Evolutionary conservation across 2,329 filamentous ascomycete genomes (phyloP).

Genomic region (Escovopsis sp.): DNA sequence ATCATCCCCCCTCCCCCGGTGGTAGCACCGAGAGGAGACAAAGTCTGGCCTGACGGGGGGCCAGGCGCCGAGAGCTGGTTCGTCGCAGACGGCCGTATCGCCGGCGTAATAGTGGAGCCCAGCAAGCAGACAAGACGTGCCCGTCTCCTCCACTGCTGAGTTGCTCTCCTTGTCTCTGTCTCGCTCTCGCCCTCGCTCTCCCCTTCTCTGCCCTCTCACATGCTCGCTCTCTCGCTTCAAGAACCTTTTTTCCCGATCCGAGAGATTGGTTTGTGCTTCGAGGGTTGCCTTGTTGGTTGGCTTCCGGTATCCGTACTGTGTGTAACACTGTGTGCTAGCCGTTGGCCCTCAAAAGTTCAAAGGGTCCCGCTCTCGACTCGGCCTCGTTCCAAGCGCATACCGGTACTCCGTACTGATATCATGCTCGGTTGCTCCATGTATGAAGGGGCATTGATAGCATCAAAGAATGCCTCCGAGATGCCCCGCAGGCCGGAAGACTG

Average conservation of each 20-base stretch:
- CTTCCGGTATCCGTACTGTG: slow-evolving; percentile 2
- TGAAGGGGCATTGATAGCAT: slow-evolving; percentile 5
- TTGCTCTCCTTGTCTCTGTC: too few species aligned
- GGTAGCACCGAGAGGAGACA: too few species aligned
- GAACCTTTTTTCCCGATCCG: not conserved
- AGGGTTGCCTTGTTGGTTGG: too few species aligned
- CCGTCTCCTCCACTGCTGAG: not conserved
- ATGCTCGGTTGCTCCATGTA: slow-evolving; percentile 4
- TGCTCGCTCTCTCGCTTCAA: too few species aligned
- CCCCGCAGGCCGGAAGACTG: too few species aligned
- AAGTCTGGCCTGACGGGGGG: slow-evolving; percentile 7
- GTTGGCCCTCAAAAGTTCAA: not conserved
- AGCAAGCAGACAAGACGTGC: slow-evolving; percentile 7
- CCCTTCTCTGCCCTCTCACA: not conserved
- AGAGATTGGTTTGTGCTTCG: not conserved
- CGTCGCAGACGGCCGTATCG: slow-evolving; percentile 36
- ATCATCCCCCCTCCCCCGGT: too few species aligned
- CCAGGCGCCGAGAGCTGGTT: slow-evolving; percentile 18
- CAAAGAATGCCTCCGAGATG: not conserved
- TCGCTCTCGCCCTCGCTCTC: not conserved
- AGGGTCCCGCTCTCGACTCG: not conserved
- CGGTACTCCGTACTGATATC: not conserved
- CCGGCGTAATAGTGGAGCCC: slow-evolving; percentile 43
- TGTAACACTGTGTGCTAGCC: not conserved
- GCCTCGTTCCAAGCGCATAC: not conserved